Evolutionary conservation across 2,329 filamentous ascomycete genomes (phyloP).

Genomic region (Scytalidium lignicola): DNA sequence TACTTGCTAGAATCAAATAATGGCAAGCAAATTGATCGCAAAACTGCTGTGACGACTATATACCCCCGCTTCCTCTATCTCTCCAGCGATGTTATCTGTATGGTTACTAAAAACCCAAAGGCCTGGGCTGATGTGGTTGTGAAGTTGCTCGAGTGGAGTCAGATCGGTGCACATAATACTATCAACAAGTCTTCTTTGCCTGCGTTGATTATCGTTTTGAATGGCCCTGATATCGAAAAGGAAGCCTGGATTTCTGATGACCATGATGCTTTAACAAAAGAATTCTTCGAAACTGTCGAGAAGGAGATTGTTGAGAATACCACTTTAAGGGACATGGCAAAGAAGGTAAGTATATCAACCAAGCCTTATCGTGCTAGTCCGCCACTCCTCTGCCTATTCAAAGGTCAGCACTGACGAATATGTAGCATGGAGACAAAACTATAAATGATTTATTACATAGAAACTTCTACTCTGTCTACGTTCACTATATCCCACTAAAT

Average conservation of each 20-base stretch:
- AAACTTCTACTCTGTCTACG: too few species aligned
- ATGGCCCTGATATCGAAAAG: neutral
- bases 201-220: neutral
- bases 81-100: neutral
- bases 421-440: neutral
- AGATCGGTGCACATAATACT: neutral
- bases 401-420: neutral
- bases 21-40: neutral
- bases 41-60: neutral
- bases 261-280: neutral
- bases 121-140: neutral
- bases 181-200: neutral
- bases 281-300: neutral
- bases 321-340: neutral
- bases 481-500: too few species aligned
- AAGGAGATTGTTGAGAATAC: neutral
- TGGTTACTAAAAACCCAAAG: neutral
- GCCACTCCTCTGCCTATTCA: neutral
- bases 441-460: too few species aligned
- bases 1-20: neutral
- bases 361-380: too few species aligned
- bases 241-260: neutral
- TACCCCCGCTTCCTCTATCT: neutral
- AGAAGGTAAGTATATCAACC: neutral
- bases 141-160: neutral